Conservation (phyloP, 257 asterid genomes). For the Jaltomata sinuosa region DNA sequence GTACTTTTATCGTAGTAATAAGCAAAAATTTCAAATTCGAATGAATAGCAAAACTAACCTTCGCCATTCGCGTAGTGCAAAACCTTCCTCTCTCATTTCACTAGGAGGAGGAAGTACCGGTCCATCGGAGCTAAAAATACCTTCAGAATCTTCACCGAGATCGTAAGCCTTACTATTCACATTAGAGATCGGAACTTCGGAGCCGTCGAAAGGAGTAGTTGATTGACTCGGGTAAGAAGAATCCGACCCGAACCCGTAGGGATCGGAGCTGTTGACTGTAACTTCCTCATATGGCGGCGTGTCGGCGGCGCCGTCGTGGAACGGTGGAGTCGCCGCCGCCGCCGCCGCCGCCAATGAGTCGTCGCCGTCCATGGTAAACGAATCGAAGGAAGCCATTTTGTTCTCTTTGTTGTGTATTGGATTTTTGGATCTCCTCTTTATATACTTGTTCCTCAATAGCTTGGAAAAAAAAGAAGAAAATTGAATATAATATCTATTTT, state of each 20-base stretch:
- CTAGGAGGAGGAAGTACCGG: slow-evolving; percentile 75
- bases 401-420: background rate
- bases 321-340: background rate
- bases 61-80: slow-evolving; percentile 83
- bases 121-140: slow-evolving; percentile 70
- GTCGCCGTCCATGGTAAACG: background rate
- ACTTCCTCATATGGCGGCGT: background rate
- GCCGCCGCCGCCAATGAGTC: background rate
- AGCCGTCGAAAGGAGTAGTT: background rate
- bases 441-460: background rate
- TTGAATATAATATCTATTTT: background rate
- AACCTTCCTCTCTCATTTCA: slow-evolving; percentile 81
- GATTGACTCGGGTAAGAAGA: background rate
- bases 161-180: slow-evolving; percentile 13
- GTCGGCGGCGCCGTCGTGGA: background rate
- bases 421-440: background rate
- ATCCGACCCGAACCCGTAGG: slow-evolving; percentile 4
- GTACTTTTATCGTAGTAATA: background rate
- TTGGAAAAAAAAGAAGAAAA: background rate
- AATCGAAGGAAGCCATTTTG: background rate
- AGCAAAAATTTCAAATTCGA: background rate
- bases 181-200: background rate
- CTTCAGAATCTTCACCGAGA: slow-evolving; percentile 43
- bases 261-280: background rate
- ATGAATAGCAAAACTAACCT: slow-evolving; percentile 24